These are phyloP conservation scores for Coemansia sp. DNA, from an alignment of 192 early-diverging fungal species.

Conservation along the genomic window DNA sequence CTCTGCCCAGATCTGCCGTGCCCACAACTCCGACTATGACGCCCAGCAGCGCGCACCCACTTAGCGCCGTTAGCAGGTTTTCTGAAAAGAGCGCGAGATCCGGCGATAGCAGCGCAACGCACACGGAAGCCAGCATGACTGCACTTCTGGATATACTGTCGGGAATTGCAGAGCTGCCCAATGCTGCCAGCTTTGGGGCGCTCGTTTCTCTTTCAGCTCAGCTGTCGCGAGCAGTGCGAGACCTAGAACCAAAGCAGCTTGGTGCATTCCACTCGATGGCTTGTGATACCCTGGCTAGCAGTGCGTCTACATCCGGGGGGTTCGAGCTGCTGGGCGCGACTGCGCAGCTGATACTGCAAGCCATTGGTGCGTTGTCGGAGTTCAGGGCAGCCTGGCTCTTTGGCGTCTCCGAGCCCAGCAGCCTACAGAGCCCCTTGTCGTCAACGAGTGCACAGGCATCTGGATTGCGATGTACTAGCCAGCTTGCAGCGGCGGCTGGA, in stretches of 20 bases:
- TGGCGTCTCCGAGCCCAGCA: constrained; percentile 1
- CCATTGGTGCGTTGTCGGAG: constrained; percentile 4
- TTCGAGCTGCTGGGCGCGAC: constrained; percentile 22
- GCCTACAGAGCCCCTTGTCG: background rate
- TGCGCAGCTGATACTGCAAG: constrained; percentile 24
- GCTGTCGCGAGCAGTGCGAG: constrained; percentile 19
- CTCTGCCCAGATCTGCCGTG: background rate
- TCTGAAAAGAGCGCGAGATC: background rate
- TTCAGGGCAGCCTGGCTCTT: constrained; percentile 27
- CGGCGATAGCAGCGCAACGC: background rate
- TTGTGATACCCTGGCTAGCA: constrained; percentile 9
- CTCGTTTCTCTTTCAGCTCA: constrained; percentile 26
- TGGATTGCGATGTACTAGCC: background rate
- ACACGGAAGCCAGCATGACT: background rate
- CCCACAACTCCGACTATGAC: background rate
- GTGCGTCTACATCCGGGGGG: background rate
- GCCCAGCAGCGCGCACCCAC: background rate
- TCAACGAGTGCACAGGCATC: background rate
- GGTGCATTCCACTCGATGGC: constrained; percentile 20
- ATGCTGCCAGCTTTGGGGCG: constrained; percentile 11
- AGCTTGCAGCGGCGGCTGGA: constrained; percentile 3
- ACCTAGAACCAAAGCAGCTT: background rate
- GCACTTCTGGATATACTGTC: constrained; percentile 25
- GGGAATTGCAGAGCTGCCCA: constrained; percentile 15
- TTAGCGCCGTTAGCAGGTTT: background rate